Base-by-base conservation (phyloP, 2,329 filamentous ascomycete genomes). In the Sporothrix schenckii region DNA sequence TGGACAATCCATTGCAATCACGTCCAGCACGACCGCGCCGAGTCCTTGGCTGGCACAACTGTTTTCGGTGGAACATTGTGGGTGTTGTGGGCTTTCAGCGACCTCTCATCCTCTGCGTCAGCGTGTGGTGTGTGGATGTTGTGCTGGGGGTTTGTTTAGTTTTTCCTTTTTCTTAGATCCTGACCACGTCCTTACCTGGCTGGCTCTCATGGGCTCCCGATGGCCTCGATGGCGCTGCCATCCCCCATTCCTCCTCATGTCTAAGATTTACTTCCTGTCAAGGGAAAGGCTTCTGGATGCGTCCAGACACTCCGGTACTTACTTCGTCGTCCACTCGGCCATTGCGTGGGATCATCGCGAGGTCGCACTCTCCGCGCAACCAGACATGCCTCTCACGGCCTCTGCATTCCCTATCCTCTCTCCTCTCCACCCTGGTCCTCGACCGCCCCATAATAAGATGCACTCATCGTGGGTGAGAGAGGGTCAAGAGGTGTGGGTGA, bases 131-230 rank as follows among this genome's bases (percentile, higher is more conserved):
- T 34, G 34, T 34, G 34, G 34, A 34, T 9, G 34, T 34, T 34
- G 34, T 34, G 6, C n/a, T 53, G 34, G 41, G n/a, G 56, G 34
- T 44, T 61, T 44, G 56, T 61, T 61, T 41, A 21, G 34, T 44
- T 61, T 61, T 47, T 63, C 60, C 30, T 63, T 63, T 14, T 63
- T 49, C 41, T 4, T n/a, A 63, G 58, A 63, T 63, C 58, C 58
- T 63, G 58, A 21, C 41, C 24, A n/a, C 30, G 56, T 39, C 16
- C 58, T 47, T 63, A n/a, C 39, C 58, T 63, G 44, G 39, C 27
- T 27, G 44, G 60, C 44, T 16, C 21, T 49, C 39, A 47, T 21
- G 44, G 30, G 30, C 30, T 56, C 27, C 21, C 34, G 56, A 21
- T 60, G 56, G 56, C 56, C 56, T 21, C 34, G 56, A 21, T 60